phyloP scores from a whole-genome alignment of 352 stramenopile genomes.

The Halophytophthora polymorphica region DNA sequence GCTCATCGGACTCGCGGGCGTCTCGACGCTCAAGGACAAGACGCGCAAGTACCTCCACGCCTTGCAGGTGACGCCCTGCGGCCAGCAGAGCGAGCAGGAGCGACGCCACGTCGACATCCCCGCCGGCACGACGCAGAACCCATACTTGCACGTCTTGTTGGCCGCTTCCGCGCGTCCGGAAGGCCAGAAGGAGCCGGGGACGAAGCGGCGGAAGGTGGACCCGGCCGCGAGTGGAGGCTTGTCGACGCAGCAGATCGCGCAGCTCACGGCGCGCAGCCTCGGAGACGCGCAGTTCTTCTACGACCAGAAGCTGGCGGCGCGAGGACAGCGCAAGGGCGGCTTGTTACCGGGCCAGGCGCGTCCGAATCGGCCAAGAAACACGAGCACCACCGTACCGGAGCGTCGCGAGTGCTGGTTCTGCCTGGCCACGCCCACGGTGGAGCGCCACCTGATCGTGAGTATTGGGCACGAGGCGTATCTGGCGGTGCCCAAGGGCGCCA shows the following conservation, averaged over 20 bases:
- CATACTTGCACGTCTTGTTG: conserved; percentile 43
- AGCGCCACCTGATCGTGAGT: conserved; percentile 80
- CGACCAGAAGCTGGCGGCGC: conserved; percentile 56
- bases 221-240: conserved; percentile 24
- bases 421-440: conserved; percentile 67
- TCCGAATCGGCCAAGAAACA: conserved; percentile 20
- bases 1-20: conserved; percentile 63
- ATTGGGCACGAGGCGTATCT: conserved; percentile 80
- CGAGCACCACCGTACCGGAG: conserved; percentile 35
- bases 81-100: conserved; percentile 23
- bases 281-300: conserved; percentile 68
- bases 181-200: conserved; percentile 17
- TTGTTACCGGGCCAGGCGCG: conserved; percentile 27
- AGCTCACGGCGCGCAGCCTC: conserved; percentile 49
- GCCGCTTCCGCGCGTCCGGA: conserved; percentile 13
- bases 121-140: conserved; percentile 68
- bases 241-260: conserved; percentile 61
- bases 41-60: conserved; percentile 79
- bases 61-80: conserved; percentile 51
- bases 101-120: conserved; percentile 53
- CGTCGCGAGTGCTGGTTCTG: conserved; percentile 87
- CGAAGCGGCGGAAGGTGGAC: conserved; percentile 45
- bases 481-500: conserved; percentile 77
- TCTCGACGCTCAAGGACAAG: conserved; percentile 66
- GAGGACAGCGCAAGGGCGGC: conserved; percentile 46